Evolutionary conservation across 257 asterid species (phyloP).

Genomic region (Oldenlandia corymbosa): DNA sequence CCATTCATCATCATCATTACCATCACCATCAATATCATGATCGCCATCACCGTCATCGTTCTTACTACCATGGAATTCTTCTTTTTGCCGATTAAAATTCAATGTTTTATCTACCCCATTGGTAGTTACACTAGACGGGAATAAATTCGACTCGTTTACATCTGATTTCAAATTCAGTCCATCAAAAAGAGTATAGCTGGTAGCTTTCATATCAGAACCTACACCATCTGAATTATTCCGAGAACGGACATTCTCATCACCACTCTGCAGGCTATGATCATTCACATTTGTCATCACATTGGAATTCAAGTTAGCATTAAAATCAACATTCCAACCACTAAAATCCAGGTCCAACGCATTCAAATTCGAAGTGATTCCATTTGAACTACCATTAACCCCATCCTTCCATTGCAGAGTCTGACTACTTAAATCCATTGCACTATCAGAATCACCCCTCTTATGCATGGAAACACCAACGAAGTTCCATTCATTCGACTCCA

Average conservation of each 20-base stretch:
- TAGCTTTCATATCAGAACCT: constrained; percentile 17
- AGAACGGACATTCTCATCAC: constrained; percentile 25
- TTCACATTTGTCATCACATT: constrained; percentile 13
- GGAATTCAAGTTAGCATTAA: constrained; percentile 6
- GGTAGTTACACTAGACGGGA: constrained; percentile 4
- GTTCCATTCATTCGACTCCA: constrained; percentile 3
- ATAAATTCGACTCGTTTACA: constrained; percentile 10
- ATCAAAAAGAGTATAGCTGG: constrained; percentile 22
- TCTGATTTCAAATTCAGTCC: constrained; percentile 14
- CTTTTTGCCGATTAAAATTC: constrained; percentile 22
- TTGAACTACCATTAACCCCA: constrained; percentile 24
- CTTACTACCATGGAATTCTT: constrained; percentile 12
- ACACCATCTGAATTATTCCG: constrained; percentile 22
- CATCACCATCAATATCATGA: constrained; percentile 27
- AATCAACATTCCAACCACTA: constrained; percentile 18
- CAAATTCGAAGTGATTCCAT: constrained; percentile 7
- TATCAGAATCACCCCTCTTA: constrained; percentile 1
- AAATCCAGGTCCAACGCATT: constrained; percentile 26
- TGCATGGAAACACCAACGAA: background rate
- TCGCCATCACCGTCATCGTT: constrained; percentile 16
- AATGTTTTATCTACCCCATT: background rate
- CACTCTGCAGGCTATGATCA: constrained; percentile 30
- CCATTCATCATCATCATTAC: constrained; percentile 59
- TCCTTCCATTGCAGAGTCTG: constrained; percentile 5
- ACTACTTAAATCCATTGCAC: background rate